Evolutionary conservation across 805 yeast species (phyloP).

Genomic region (Sugiyamaella americana): DNA sequence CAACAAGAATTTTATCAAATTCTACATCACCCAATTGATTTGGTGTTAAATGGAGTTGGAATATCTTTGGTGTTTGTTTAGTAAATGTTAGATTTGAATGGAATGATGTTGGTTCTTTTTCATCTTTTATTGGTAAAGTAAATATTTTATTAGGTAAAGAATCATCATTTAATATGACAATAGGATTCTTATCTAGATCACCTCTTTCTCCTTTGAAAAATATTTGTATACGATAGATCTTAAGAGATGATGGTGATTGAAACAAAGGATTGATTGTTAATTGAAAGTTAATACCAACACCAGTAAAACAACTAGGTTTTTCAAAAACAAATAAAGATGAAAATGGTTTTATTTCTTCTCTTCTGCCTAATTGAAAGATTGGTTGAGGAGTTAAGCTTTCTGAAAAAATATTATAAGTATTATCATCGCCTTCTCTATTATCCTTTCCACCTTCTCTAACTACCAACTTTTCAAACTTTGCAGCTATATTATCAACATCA

Average conservation of each 20-base stretch:
- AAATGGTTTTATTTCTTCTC: slow-evolving; percentile 10
- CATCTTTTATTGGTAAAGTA: slow-evolving; percentile 3
- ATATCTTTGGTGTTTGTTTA: slow-evolving; percentile 19
- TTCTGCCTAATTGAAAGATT: neutral
- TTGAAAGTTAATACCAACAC: slow-evolving; percentile 18
- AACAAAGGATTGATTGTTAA: slow-evolving; percentile 14
- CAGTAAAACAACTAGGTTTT: slow-evolving; percentile 15
- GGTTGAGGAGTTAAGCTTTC: neutral
- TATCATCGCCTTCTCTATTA: neutral
- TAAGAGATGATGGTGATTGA: slow-evolving; percentile 1
- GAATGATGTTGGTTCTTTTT: neutral
- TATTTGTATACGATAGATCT: neutral
- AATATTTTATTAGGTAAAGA: neutral
- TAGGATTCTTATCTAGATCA: neutral
- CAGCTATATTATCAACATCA: neutral
- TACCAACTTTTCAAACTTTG: neutral
- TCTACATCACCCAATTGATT: slow-evolving; percentile 25
- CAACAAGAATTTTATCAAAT: slow-evolving; percentile 8
- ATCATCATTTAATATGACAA: slow-evolving; percentile 15
- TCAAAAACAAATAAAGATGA: slow-evolving; percentile 18
- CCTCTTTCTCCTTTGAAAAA: slow-evolving; percentile 10
- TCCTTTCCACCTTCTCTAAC: neutral
- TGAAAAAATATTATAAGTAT: neutral
- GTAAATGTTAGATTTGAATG: slow-evolving; percentile 22
- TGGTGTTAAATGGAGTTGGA: slow-evolving; percentile 25